Percentiles rank a stretch among this genome's conserved stretches.
phyloP scores from a whole-genome alignment of 2,329 filamentous ascomycete species.

The Dryadomyces quercus-mongolicae region DNA sequence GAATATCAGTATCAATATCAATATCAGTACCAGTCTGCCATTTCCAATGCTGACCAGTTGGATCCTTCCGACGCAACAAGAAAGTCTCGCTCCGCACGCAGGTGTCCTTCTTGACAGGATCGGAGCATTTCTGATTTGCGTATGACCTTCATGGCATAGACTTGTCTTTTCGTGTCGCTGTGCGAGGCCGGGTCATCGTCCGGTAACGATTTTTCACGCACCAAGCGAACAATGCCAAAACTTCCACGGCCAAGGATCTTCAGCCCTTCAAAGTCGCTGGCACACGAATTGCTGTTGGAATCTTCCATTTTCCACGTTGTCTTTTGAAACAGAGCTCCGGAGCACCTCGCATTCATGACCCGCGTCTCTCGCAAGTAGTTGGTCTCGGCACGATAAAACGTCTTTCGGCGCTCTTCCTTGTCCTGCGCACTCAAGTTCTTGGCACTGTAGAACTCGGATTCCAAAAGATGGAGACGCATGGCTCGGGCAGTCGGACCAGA shows the following conservation, averaged over 20 bases:
- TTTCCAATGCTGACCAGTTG: conserved; percentile 43
- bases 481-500: conserved; percentile 44
- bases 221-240: conserved; percentile 83
- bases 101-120: conserved; percentile 82
- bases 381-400: conserved; percentile 57
- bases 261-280: conserved; percentile 63
- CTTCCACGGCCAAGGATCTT: conserved; percentile 85
- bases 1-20: neutral
- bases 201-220: conserved; percentile 46
- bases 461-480: conserved; percentile 48
- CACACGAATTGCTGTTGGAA: neutral
- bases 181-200: neutral
- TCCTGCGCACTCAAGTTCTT: conserved; percentile 43
- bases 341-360: conserved; percentile 43
- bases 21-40: no score
- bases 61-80: conserved; percentile 82
- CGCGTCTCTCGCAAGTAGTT: conserved; percentile 64
- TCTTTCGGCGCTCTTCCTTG: conserved; percentile 36
- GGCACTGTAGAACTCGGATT: conserved; percentile 46
- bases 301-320: neutral
- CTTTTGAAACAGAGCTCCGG: neutral
- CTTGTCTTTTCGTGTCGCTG: conserved; percentile 29
- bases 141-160: conserved; percentile 97
- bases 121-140: conserved; percentile 86
- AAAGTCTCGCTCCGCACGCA: conserved; percentile 85